These are phyloP conservation scores for Boletales sp. DNA, from an alignment of 768 basidiomycete species.

Conservation along the genomic window DNA sequence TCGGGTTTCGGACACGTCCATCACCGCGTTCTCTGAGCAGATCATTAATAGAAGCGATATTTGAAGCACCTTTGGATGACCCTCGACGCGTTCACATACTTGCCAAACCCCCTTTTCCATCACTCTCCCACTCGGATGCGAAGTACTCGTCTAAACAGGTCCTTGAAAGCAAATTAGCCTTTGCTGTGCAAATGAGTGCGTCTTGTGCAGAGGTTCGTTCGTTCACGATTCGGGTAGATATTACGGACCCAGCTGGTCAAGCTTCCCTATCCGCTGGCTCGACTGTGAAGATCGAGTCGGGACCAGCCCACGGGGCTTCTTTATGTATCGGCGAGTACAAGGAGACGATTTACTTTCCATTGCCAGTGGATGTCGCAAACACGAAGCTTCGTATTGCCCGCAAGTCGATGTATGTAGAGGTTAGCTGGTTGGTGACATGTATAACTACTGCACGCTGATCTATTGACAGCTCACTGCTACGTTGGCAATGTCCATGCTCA, in stretches of 20 bases:
- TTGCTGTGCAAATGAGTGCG: slow-evolving; percentile 15
- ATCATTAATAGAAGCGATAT: slow-evolving; percentile 15
- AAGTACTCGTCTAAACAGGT: background rate
- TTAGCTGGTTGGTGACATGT: slow-evolving; percentile 1
- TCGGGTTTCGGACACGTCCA: slow-evolving; percentile 20
- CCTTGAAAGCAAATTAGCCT: slow-evolving; percentile 8
- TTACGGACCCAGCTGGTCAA: slow-evolving; percentile 20
- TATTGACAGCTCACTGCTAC: slow-evolving; percentile 19
- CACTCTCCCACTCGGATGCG: slow-evolving; percentile 1
- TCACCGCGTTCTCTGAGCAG: slow-evolving; percentile 2
- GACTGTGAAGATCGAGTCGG: slow-evolving; percentile 15
- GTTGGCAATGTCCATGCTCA: slow-evolving; percentile 10
- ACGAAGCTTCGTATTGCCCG: slow-evolving; percentile 47
- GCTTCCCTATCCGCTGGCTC: slow-evolving; percentile 14
- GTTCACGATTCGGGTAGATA: slow-evolving; percentile 18
- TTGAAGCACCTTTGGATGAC: slow-evolving; percentile 15
- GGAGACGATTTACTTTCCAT: slow-evolving; percentile 37
- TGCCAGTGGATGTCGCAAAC: slow-evolving; percentile 38
- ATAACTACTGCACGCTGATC: background rate
- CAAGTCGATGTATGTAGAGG: slow-evolving; percentile 49
- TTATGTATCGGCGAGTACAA: slow-evolving; percentile 15
- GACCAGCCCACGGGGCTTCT: background rate
- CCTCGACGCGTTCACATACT: slow-evolving; percentile 24
- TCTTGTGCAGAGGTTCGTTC: slow-evolving; percentile 13
- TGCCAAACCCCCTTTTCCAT: slow-evolving; percentile 15